Base-by-base conservation (phyloP, 495 filamentous ascomycete species). In the Haplographium delicatum region DNA sequence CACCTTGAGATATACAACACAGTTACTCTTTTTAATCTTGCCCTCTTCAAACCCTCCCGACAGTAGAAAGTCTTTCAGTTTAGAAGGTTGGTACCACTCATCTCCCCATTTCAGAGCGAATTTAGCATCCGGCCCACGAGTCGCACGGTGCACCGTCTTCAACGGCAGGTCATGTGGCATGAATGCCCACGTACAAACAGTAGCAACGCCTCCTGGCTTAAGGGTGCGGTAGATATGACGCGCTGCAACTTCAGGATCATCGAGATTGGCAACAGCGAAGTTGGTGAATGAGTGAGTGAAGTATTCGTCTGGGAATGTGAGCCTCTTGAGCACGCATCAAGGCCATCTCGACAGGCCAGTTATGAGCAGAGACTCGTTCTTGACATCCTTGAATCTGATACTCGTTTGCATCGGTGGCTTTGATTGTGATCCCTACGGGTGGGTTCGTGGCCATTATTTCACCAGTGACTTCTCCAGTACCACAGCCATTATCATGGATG, bases 401-500 rank as follows among this genome's bases (percentile, higher is more conserved):
- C 8, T 24, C n/a, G 10, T 42, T 50, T 11, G 25, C 24, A 25
- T 40, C 35, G 19, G 42, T 53, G 8, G 60, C 58, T 31, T 55
- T 23, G 35, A 62, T 61, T 19, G 44, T 43, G 48, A 65, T 59
- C 5, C 13, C 15, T 3, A 5, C 15, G 1, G 51, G 53, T 2
- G 60, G 44, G 16, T 46, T 24, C 2, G 49, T 5, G 25, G 31
- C 35, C 42, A 62, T 59, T 45, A 62, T 59, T 13, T 37, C n/a
- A 6, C 43, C 23, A 20, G 54, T 58, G 4, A 66, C 54, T 20
- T 52, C 51, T 2, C 63, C 63, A n/a, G 34, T 51, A 23, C 63
- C 63, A 44, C 58, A 58, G 18, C 44, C 53, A 43, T 63, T 66
- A 39, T 66, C 61, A 41, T 64, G 63, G 51, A 64, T 54, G 15